Evolutionary conservation across 306 rosid genomes (phyloP), one percentile per base, ranked within the genome.

Genomic region (Senna tora): DNA sequence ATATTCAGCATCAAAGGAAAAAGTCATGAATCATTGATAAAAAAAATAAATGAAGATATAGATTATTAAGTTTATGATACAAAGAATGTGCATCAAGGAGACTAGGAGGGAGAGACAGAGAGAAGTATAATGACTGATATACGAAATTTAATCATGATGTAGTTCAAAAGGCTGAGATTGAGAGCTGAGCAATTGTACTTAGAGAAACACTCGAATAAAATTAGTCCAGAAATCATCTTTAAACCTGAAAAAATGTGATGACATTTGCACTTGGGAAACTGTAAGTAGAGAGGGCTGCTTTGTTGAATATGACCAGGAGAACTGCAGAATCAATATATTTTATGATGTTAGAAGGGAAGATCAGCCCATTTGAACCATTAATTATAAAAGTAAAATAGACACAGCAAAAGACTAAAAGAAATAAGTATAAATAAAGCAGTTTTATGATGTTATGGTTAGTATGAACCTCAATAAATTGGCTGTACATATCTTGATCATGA

Each of bases 261-360:
- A 86, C 88, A 79, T 81, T 80, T 63, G 89, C 65, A 71, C 56
- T 75, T 25, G 86, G 93, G 63, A 90, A 90, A 14, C 61, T 71
- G 83, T 87, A 90, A 14, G 89, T 74, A 74, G 93, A 87, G 69
- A 90, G 88, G 32, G 91, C 87, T 45, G 93, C 93, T 82, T 90
- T 86, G 76, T 90, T 90, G 91, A 90, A 86, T 84, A 90, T 45
- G 69, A 90, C 83, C 88, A 90, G 79, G 57, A 90, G 86, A 67
- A 87, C 91, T 90, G 78, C 60, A 73, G 14, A 78, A 51, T 34
- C 63, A 72, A 71, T 25, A 13, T 28, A 68, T 63, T 52, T 45
- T 36, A 63, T 75, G n/a, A 54, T 10, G 51, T 76, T 67, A 63
- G 43, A 38, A 65, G 38, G 11, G 19, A 25, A 25, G 19, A 47